Evolutionary conservation across 345 rosid species (phyloP).

Genomic region (Eucalyptus virginea): DNA sequence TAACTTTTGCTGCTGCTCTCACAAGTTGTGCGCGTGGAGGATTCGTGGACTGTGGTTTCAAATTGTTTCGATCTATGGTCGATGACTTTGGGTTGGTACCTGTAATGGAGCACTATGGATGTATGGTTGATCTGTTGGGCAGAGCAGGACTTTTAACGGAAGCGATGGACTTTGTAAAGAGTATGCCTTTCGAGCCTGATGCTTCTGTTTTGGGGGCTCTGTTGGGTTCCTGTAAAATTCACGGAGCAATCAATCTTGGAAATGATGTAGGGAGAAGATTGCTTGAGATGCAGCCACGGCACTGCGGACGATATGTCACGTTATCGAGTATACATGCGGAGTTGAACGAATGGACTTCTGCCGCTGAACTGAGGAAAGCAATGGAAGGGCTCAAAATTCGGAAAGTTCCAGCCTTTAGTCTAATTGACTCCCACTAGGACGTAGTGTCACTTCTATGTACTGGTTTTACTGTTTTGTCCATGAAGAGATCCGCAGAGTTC

Average conservation of each 20-base stretch:
- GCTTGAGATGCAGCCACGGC: conserved; percentile 32
- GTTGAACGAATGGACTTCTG: conserved; percentile 33
- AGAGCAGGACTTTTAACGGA: conserved; percentile 56
- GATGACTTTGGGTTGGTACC: background rate
- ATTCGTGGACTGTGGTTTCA: conserved; percentile 3
- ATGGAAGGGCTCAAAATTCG: conserved; percentile 29
- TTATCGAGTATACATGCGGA: conserved; percentile 39
- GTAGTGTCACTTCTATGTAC: background rate
- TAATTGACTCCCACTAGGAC: background rate
- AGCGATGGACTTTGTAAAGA: conserved; percentile 30
- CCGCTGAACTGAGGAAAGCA: conserved; percentile 34
- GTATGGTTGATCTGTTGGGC: conserved; percentile 71
- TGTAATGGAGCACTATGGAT: conserved; percentile 33
- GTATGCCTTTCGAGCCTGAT: conserved; percentile 57
- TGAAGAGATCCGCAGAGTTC: background rate
- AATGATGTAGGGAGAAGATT: conserved; percentile 33
- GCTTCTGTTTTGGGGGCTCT: conserved; percentile 59
- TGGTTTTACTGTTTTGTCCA: background rate
- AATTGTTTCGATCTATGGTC: background rate
- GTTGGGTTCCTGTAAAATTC: conserved; percentile 63
- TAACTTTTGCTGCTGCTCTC: conserved; percentile 51
- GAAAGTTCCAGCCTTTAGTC: conserved; percentile 47
- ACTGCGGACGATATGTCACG: conserved; percentile 37
- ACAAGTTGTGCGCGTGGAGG: conserved; percentile 53
- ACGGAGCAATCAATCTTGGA: conserved; percentile 38